phyloP scores from a whole-genome alignment of 352 stramenopile genomes.

The Phytophthora pinifolia region DNA sequence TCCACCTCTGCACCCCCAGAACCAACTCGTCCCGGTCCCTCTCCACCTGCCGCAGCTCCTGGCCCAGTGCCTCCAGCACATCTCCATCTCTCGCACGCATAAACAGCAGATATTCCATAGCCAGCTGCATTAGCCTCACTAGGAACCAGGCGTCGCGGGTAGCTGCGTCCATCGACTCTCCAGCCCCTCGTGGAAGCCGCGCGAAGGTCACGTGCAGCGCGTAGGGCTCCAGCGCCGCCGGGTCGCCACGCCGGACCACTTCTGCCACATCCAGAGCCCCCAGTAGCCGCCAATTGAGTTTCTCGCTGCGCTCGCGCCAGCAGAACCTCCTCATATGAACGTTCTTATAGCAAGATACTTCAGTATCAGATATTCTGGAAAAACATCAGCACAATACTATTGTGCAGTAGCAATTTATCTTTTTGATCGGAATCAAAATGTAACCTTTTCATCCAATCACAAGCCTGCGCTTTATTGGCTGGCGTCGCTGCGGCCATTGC shows the following conservation, averaged over 20 bases:
- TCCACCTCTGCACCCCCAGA: slow-evolving; percentile 53
- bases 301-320: slow-evolving; percentile 75
- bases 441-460: slow-evolving; percentile 1
- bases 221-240: slow-evolving; percentile 63
- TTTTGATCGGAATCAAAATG: too few species aligned
- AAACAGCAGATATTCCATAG: slow-evolving; percentile 81
- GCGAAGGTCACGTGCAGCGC: slow-evolving; percentile 78
- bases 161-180: slow-evolving; percentile 9
- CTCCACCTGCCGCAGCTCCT: slow-evolving; percentile 48
- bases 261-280: slow-evolving; percentile 47
- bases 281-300: slow-evolving; percentile 74
- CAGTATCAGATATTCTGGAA: slow-evolving; percentile 9
- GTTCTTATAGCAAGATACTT: slow-evolving; percentile 11
- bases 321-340: slow-evolving; percentile 49
- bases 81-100: slow-evolving; percentile 53
- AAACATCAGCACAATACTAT: too few species aligned
- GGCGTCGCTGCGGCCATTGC: slow-evolving; percentile 4
- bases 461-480: slow-evolving; percentile 16
- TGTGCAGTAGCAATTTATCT: too few species aligned
- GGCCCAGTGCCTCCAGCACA: slow-evolving; percentile 48
- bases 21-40: slow-evolving; percentile 44
- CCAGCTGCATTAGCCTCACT: slow-evolving; percentile 64
- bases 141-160: slow-evolving; percentile 70
- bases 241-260: slow-evolving; percentile 52
- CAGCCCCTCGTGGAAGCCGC: slow-evolving; percentile 31